These are phyloP conservation scores for Cadophora luteo-olivacea DNA, from an alignment of 2,329 filamentous ascomycete genomes.

Conservation along the genomic window DNA sequence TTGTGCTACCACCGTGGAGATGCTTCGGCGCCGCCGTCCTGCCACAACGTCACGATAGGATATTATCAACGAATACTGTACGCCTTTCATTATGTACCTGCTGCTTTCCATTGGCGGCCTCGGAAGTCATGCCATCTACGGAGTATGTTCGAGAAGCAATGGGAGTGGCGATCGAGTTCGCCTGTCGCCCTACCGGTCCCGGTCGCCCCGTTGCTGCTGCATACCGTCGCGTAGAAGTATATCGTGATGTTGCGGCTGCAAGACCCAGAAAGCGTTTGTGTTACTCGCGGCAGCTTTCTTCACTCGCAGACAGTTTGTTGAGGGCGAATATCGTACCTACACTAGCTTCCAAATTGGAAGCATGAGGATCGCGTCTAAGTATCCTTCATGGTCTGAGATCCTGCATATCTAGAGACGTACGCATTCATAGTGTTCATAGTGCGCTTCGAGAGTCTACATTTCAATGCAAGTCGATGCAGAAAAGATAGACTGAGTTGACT, in stretches of 20 bases:
- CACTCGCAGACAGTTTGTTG: not conserved
- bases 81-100: too few relatives aligned
- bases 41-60: not conserved
- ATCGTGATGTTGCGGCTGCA: conserved; percentile 1
- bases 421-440: not conserved
- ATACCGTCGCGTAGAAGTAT: not conserved
- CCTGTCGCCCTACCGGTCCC: not conserved
- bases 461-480: not conserved
- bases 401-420: not conserved
- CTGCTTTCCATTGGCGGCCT: too few relatives aligned
- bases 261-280: not conserved
- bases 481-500: not conserved
- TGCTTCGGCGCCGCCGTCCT: not conserved
- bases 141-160: conserved; percentile 2
- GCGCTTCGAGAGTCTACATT: not conserved
- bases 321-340: not conserved
- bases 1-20: not conserved
- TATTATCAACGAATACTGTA: not conserved
- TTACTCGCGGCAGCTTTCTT: not conserved
- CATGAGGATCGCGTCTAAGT: not conserved
- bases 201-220: too few relatives aligned
- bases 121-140: not conserved
- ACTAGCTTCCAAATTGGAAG: not conserved
- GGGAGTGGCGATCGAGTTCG: not conserved
- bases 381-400: not conserved